Evolutionary conservation across 352 stramenopile genomes (phyloP), one percentile per base, ranked within the genome.

Genomic region (Pythium pectinolyticum): DNA sequence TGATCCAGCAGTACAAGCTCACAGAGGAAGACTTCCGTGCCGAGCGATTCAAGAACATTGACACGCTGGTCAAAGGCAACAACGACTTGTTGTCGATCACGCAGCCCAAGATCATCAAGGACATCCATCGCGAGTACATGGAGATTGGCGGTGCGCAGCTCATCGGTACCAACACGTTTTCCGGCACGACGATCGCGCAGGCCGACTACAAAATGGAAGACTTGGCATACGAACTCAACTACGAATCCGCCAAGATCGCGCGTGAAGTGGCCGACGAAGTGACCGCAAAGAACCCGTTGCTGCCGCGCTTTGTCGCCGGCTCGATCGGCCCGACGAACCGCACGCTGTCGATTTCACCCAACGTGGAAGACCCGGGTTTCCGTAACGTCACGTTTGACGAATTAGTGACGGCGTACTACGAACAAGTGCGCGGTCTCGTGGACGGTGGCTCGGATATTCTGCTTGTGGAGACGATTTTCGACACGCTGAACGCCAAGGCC

Each of bases 161-260:
- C 58, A 98, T 99, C 71, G 96, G 94, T 31, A 99, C 96, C 52
- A 99, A 99, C 77, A 99, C 96, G 10, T 99, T 99, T 66, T 97
- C 86, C 20, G 96, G 90, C 47, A 99, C 94, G 14, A 98, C 89
- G 20, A 98, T 99, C 70, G 80, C 95, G 31, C 96, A 98, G 80
- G 95, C 93, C 24, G 96, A 99, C 71, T 99, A 99, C 72, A 81
- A 98, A 58, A 98, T 99, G 95, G 93, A 99, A 66, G 69, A 88
- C 14, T 82, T 98, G 28, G 93, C 91, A 43, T 98, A 98, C 62
- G 96, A 99, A 67, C 77, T 99, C 55, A 99, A 99, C 77, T 98
- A 88, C 57, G 83, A 97, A 72, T 95, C 80, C 34, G 94, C 96
- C 50, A 78, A 83, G 32, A 61, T 99, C 27, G 95, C 95, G 3